Percentiles rank a stretch among this genome's conserved stretches.
Conservation (phyloP, 2,329 filamentous ascomycete genomes). For the Ciborinia camelliae region DNA sequence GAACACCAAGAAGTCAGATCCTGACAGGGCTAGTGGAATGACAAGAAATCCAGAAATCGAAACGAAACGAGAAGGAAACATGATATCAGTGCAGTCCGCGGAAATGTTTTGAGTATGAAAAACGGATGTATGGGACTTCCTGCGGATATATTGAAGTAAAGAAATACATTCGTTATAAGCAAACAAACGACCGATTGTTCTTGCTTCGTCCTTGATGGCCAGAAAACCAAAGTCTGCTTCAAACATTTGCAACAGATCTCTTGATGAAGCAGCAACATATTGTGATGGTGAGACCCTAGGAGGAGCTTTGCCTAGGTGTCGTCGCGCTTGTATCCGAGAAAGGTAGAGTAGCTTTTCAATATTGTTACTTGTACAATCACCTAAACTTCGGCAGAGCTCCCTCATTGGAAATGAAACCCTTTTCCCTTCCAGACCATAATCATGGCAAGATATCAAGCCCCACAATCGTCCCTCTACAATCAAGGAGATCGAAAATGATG, state of each 20-base stretch:
- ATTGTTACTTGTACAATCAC: constrained; percentile 52
- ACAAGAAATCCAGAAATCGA: constrained; percentile 77
- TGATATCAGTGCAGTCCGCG: constrained; percentile 75
- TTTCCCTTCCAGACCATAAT: constrained; percentile 68
- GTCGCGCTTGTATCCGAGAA: constrained; percentile 21
- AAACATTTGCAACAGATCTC: constrained; percentile 27
- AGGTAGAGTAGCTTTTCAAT: constrained; percentile 26
- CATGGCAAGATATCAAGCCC: constrained; percentile 84
- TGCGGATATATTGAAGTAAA: constrained; percentile 77
- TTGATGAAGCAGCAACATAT: constrained; percentile 26
- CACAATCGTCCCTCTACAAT: constrained; percentile 82
- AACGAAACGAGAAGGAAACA: constrained; percentile 75
- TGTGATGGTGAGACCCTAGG: constrained; percentile 21
- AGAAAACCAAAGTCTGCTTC: constrained; percentile 58
- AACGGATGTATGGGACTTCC: constrained; percentile 71
- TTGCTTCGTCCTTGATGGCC: constrained; percentile 82
- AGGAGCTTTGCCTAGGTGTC: constrained; percentile 14
- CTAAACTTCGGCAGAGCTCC: constrained; percentile 72
- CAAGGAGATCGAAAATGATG: constrained; percentile 91
- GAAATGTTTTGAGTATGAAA: constrained; percentile 72
- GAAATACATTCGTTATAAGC: constrained; percentile 80
- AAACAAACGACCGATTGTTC: constrained; percentile 73
- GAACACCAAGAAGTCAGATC: constrained; percentile 84
- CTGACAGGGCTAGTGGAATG: constrained; percentile 75
- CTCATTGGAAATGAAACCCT: constrained; percentile 38